Evolutionary conservation across 1,284 basidiomycete genomes (phyloP), one percentile per base, ranked within the genome.

Genomic region (Heliocybe sulcata): DNA sequence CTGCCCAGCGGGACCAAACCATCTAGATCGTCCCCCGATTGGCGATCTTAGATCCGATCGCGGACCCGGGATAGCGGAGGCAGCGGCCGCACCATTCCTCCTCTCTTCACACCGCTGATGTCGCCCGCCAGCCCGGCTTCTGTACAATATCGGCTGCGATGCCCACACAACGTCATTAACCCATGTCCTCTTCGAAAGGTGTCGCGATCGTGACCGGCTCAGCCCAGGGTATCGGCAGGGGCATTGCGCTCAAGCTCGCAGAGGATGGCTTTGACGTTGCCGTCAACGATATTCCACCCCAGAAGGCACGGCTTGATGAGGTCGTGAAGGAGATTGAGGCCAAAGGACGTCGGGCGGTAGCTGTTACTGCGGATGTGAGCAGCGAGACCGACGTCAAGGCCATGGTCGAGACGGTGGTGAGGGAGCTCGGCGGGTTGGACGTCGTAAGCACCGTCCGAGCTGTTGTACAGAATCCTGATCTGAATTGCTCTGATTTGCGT

Each of bases 201-300:
- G 19, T 53, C 23, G 52, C 52, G 3, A 25, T 53, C 14, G 35
- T 53, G 14, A 53, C 52, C 4, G 52, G 52, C 10, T 33, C 52
- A 9, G 38, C 35, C 8, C 31, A 42, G 35, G 52, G 52, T 11
- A 53, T 55, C 3, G 56, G 56, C 9, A 14, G 49, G 12, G 56
- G 48, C 20, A 52, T 57, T 31, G 53, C 56, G 19, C 35, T 51
- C 14, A 45, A 54, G 26, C 31, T 57, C 3, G 54, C 56, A 3
- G 29, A 35, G 19, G 56, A 57, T 31, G 56, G 56, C 8, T 38
- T 55, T 4, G 31, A 51, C 29, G 54, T 27, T n/a, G 52, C 27
- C 23, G n/a, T 53, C 38, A 42, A 25, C 25, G 52, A 53, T 23
- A 3, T 53, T 3, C 31, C 35, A 9, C 16, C 33, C 6, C 8